A percentile compares a stretch with the other conserved stretches of the same genome.
Evolutionary conservation across 2,329 filamentous ascomycete species (phyloP).

Genomic region (Apiospora kogelbergensis): DNA sequence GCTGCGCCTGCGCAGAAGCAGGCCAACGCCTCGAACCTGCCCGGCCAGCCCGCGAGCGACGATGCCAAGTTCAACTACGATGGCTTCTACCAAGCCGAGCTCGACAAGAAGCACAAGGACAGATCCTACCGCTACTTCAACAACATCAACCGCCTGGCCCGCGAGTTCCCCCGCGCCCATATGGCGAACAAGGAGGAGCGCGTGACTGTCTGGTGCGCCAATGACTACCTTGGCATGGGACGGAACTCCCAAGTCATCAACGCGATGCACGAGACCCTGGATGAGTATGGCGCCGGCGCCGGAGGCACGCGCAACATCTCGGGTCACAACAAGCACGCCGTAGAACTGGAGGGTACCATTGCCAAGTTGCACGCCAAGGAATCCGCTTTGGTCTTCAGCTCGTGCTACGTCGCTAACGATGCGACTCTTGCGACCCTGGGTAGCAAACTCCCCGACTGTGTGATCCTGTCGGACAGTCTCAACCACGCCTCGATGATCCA

Average conservation of each 20-base stretch:
- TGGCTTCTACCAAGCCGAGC: constrained; percentile 79
- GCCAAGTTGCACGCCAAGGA: constrained; percentile 92
- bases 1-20: constrained; percentile 29
- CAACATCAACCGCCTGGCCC: constrained; percentile 98
- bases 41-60: constrained; percentile 25
- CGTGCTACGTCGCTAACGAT: constrained; percentile 98
- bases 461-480: constrained; percentile 94
- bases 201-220: constrained; percentile 98
- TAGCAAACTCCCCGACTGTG: constrained; percentile 92
- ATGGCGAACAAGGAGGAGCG: constrained; percentile 79
- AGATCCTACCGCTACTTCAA: constrained; percentile 99
- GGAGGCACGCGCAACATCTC: constrained; percentile 98
- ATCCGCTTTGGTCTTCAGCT: constrained; percentile 89
- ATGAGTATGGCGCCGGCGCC: constrained; percentile 91
- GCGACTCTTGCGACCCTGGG: constrained; percentile 95
- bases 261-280: constrained; percentile 91
- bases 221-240: constrained; percentile 98
- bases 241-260: constrained; percentile 83
- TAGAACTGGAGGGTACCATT: constrained; percentile 77
- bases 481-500: constrained; percentile 99
- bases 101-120: constrained; percentile 99
- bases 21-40: constrained; percentile 25
- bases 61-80: constrained; percentile 82
- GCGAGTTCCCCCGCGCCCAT: constrained; percentile 94
- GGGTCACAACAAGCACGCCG: constrained; percentile 93